A percentile compares a stretch with the other conserved stretches of the same genome.
Conservation (phyloP, 2,329 filamentous ascomycete genomes). For the Stemphylium beticola region DNA sequence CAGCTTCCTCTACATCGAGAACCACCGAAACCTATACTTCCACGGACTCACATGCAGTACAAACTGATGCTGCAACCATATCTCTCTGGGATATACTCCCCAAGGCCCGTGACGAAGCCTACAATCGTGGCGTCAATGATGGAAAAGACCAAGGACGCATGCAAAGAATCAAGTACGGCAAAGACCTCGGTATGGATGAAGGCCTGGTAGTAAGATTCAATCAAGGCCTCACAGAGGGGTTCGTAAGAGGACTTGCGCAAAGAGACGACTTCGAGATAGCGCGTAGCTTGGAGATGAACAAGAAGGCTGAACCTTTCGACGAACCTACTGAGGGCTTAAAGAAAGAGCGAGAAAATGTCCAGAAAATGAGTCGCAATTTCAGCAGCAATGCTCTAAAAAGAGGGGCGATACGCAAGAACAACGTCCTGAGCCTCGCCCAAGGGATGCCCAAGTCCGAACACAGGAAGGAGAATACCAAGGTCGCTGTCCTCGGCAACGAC, state of each 20-base stretch:
- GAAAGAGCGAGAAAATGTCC: neutral
- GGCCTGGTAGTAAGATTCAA: neutral
- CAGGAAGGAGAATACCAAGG: too few relatives aligned
- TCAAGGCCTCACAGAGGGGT: neutral
- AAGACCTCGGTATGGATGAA: neutral
- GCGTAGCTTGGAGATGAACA: neutral
- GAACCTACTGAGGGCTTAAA: neutral
- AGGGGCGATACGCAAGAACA: too few relatives aligned
- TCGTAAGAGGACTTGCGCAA: too few relatives aligned
- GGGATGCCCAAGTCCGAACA: too few relatives aligned
- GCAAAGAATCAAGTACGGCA: neutral
- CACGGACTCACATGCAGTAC: neutral
- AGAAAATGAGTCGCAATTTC: neutral
- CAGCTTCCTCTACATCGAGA: neutral
- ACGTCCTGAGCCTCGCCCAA: too few relatives aligned
- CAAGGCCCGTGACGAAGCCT: conserved; percentile 3
- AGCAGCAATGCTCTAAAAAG: too few relatives aligned
- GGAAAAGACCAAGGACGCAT: neutral
- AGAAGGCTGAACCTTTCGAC: neutral
- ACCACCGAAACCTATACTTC: neutral
- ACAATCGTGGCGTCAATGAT: neutral
- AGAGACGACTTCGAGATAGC: neutral
- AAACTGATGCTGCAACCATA: conserved; percentile 5
- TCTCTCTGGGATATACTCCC: conserved; percentile 4
- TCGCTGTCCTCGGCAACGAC: too few relatives aligned